Conservation (phyloP, 108 stramenopile genomes). For the Cylindrotheca fusiformis region DNA sequence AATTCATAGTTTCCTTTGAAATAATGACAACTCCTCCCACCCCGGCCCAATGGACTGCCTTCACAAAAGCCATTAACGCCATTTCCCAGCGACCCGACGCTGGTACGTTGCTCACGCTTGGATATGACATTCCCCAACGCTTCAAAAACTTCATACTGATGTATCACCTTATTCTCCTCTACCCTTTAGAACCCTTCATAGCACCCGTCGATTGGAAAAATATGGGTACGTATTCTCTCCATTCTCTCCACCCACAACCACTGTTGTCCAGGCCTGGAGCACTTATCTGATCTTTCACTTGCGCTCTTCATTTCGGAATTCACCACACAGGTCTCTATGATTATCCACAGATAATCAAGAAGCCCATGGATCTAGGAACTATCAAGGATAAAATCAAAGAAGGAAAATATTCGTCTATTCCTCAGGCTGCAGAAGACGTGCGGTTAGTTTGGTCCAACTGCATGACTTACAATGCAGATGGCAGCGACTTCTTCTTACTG, state of each 20-base stretch:
- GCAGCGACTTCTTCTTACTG: conserved; percentile 83
- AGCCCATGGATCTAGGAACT: conserved; percentile 95
- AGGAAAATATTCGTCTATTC: conserved; percentile 70
- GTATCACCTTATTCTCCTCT: neutral
- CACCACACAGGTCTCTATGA: conserved; percentile 59
- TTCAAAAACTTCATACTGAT: neutral
- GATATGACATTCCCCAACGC: neutral
- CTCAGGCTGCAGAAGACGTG: conserved; percentile 87
- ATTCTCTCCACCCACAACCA: neutral
- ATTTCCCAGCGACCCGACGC: conserved; percentile 71
- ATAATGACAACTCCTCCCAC: conserved; percentile 24
- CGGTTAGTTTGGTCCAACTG: conserved; percentile 94
- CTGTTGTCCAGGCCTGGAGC: neutral
- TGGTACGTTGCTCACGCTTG: conserved; percentile 38
- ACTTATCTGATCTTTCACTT: neutral
- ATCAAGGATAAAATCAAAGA: conserved; percentile 78
- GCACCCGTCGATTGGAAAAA: conserved; percentile 95
- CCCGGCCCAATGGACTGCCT: conserved; percentile 50
- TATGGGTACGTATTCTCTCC: conserved; percentile 44
- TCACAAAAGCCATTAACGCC: conserved; percentile 64
- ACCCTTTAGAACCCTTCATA: conserved; percentile 82
- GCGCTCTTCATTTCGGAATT: neutral
- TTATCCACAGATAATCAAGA: conserved; percentile 92
- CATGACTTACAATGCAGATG: conserved; percentile 93
- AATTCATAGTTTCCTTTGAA: too few relatives aligned